These are phyloP conservation scores for Penicillium sclerotigenum DNA, from an alignment of 2,329 filamentous ascomycete genomes.

Conservation along the genomic window DNA sequence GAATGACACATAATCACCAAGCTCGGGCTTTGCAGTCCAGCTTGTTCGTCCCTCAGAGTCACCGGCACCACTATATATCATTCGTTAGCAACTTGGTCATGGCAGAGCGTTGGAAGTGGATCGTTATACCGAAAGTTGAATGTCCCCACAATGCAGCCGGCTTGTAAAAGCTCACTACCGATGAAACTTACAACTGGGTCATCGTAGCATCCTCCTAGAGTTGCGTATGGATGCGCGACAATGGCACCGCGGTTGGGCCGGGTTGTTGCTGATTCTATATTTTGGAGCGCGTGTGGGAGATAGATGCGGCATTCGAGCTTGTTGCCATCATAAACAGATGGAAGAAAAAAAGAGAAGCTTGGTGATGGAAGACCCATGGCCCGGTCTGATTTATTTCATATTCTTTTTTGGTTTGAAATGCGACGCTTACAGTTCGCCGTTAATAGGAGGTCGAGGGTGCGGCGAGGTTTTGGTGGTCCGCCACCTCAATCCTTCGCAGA, in stretches of 20 bases:
- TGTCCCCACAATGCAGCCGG: conserved; percentile 73
- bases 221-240: conserved; percentile 86
- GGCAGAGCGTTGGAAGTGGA: not conserved
- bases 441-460: not conserved
- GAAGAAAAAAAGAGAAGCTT: conserved; percentile 66
- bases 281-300: conserved; percentile 52
- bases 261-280: conserved; percentile 17
- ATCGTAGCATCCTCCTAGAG: conserved; percentile 80
- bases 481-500: not conserved
- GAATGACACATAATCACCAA: conserved; percentile 77
- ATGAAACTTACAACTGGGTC: conserved; percentile 72
- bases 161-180: conserved; percentile 61
- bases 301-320: conserved; percentile 80
- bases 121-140: conserved; percentile 79
- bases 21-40: conserved; percentile 80
- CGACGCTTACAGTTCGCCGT: not conserved
- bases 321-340: conserved; percentile 75
- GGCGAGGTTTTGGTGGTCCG: not conserved
- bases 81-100: conserved; percentile 12
- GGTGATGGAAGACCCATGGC: conserved; percentile 34
- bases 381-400: conserved; percentile 31
- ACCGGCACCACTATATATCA: conserved; percentile 64
- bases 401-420: not conserved
- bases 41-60: conserved; percentile 74
- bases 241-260: conserved; percentile 56